Conservation (phyloP, 495 filamentous ascomycete species). For the Lophiotrema nucula region DNA sequence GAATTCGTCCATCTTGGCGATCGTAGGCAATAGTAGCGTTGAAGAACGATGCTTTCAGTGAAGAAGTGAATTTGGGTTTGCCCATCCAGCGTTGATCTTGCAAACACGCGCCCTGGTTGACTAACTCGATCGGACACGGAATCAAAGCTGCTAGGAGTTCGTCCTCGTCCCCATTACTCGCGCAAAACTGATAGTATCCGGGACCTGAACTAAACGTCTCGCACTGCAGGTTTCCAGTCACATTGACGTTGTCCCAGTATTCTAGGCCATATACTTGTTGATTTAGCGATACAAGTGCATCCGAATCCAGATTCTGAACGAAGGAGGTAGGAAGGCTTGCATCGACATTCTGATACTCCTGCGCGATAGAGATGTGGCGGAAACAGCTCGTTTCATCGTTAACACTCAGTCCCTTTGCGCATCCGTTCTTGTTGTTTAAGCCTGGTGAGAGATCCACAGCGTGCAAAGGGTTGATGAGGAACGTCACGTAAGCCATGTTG, state of each 20-base stretch:
- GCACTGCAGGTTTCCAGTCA: background rate
- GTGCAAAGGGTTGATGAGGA: conserved; percentile 16
- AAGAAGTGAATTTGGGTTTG: conserved; percentile 8
- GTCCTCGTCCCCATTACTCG: background rate
- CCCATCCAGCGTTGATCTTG: conserved; percentile 3
- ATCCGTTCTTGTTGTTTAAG: background rate
- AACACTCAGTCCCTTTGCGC: conserved; percentile 6
- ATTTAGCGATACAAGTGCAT: conserved; percentile 4
- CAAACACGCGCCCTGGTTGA: background rate
- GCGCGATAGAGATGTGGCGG: conserved; percentile 8
- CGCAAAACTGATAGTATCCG: conserved; percentile 9
- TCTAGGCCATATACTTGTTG: conserved; percentile 23
- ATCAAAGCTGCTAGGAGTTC: conserved; percentile 8
- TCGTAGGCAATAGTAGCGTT: conserved; percentile 20
- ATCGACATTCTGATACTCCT: conserved; percentile 14
- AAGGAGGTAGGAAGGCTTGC: background rate
- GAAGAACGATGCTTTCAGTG: conserved; percentile 15
- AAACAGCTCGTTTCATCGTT: background rate
- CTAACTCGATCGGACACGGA: conserved; percentile 4
- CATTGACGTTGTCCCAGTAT: conserved; percentile 16
- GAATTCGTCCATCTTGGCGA: conserved; percentile 6
- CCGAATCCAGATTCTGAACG: background rate
- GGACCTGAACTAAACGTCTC: conserved; percentile 9
- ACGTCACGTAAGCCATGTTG: conserved; percentile 20
- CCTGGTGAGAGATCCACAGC: conserved; percentile 11